Conservation (phyloP, 2,329 filamentous ascomycete species). For the Arthroderma uncinatum region DNA sequence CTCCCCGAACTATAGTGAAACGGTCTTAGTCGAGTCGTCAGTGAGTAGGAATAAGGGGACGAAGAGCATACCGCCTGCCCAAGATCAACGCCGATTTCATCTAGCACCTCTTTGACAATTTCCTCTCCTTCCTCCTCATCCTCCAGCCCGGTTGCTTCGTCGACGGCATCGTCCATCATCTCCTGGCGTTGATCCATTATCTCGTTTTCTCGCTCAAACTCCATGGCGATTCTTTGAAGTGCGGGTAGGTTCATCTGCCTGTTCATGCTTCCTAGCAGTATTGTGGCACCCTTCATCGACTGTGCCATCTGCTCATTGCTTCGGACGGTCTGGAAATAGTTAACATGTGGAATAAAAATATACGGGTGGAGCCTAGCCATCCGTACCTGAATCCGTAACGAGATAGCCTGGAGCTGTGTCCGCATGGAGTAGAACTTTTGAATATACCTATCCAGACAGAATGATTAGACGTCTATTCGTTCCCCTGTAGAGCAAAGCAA, state of each 20-base stretch:
- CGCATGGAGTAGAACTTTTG: conserved; percentile 99
- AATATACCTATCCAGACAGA: conserved; percentile 55
- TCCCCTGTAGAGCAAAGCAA: not conserved
- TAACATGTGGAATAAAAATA: not conserved
- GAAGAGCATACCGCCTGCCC: conserved; percentile 62
- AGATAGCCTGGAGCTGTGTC: conserved; percentile 93
- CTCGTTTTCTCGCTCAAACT: conserved; percentile 97
- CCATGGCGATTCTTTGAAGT: conserved; percentile 93
- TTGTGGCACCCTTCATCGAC: conserved; percentile 95
- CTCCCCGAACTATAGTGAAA: conserved; percentile 62
- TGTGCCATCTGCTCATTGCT: conserved; percentile 99
- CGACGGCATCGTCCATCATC: conserved; percentile 99
- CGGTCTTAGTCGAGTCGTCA: conserved; percentile 17
- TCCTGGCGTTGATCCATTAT: conserved; percentile 98
- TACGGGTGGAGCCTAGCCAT: not conserved
- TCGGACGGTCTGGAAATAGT: conserved; percentile 57
- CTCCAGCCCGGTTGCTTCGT: conserved; percentile 83
- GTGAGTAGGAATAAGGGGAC: not conserved
- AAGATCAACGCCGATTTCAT: conserved; percentile 92
- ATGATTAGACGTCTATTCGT: not conserved
- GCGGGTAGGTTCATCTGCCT: conserved; percentile 93
- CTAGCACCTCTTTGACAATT: conserved; percentile 88
- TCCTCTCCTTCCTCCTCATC: conserved; percentile 95
- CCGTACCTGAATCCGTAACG: conserved; percentile 75
- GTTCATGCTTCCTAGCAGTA: conserved; percentile 92